Percentiles rank a stretch among this genome's conserved stretches.
phyloP scores from a whole-genome alignment of 805 yeast species.

The Starmerella gropengiesseri region DNA sequence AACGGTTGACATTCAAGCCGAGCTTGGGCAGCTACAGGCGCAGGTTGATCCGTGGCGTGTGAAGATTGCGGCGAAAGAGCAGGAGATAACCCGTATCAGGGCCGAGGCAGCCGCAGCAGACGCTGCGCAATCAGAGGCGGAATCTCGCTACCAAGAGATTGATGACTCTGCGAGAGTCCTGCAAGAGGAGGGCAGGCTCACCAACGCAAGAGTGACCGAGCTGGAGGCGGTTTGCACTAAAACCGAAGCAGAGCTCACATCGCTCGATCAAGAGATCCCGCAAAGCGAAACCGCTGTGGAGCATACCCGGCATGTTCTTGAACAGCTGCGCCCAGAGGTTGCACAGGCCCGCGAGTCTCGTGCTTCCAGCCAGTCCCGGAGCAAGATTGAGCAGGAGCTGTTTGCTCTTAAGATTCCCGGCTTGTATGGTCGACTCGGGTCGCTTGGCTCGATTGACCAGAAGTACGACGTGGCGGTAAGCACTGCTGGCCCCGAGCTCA shows the following conservation, averaged over 20 bases:
- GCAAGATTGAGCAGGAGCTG: constrained; percentile 59
- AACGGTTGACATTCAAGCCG: constrained; percentile 54
- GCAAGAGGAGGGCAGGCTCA: constrained; percentile 2
- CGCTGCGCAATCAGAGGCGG: constrained; percentile 52
- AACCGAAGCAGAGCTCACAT: background rate
- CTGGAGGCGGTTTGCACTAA: constrained; percentile 33
- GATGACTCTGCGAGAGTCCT: constrained; percentile 14
- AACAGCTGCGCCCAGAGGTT: constrained; percentile 42
- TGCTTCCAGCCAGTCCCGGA: constrained; percentile 52
- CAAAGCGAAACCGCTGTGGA: constrained; percentile 40
- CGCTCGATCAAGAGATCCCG: constrained; percentile 25
- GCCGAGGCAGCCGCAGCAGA: constrained; percentile 54
- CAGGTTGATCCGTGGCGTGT: constrained; percentile 77
- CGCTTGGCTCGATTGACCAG: constrained; percentile 80
- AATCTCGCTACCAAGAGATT: constrained; percentile 37
- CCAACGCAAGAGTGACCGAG: constrained; percentile 14
- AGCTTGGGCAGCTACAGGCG: constrained; percentile 52
- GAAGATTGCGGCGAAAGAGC: constrained; percentile 38
- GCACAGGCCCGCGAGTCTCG: constrained; percentile 48
- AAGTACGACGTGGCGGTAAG: constrained; percentile 87
- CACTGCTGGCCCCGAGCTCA: constrained; percentile 84
- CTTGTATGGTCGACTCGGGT: constrained; percentile 83
- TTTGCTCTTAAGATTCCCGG: constrained; percentile 63
- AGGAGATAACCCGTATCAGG: constrained; percentile 44
- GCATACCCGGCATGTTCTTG: constrained; percentile 30